Conservation (phyloP, 2,329 filamentous ascomycete genomes). For the Penicillium aurantiogriseum region DNA sequence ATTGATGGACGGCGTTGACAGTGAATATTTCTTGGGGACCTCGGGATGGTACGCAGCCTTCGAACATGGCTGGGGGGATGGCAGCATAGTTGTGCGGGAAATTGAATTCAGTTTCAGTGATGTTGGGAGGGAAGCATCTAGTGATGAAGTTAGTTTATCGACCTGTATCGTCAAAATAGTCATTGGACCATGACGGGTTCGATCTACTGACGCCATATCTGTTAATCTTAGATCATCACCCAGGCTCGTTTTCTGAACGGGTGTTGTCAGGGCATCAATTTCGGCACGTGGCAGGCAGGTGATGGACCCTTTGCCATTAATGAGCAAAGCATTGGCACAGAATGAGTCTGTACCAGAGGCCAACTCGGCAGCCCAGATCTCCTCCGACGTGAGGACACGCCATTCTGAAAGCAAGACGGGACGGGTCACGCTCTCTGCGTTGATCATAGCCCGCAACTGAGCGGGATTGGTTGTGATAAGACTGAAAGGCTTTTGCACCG, state of each 20-base stretch:
- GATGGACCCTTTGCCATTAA: conserved; percentile 56
- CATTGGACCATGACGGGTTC: too few species aligned
- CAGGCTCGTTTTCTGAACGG: conserved; percentile 10
- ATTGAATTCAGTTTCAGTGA: conserved; percentile 16
- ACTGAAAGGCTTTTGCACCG: conserved; percentile 28
- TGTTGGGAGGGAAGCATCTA: conserved; percentile 28
- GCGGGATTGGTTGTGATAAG: conserved; percentile 33
- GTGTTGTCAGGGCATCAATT: conserved; percentile 36
- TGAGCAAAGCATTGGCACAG: conserved; percentile 61
- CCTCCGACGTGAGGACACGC: conserved; percentile 53
- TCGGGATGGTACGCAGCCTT: conserved; percentile 25
- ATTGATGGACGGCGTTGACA: conserved; percentile 35
- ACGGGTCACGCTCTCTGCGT: conserved; percentile 49
- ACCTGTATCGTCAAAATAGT: background rate
- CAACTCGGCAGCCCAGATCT: conserved; percentile 37
- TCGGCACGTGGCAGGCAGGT: conserved; percentile 23
- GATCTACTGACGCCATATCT: conserved; percentile 27
- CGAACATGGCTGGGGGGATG: conserved; percentile 22
- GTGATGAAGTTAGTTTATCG: background rate
- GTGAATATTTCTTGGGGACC: conserved; percentile 29
- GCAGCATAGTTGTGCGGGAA: conserved; percentile 21
- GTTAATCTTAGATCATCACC: conserved; percentile 25
- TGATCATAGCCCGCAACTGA: conserved; percentile 44
- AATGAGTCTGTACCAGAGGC: conserved; percentile 42
- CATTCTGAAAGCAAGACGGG: conserved; percentile 59